A percentile compares a stretch with the other conserved stretches of the same genome.
Evolutionary conservation across 164 flowering plant species (phyloP).

Genomic region (Annona squamosa): DNA sequence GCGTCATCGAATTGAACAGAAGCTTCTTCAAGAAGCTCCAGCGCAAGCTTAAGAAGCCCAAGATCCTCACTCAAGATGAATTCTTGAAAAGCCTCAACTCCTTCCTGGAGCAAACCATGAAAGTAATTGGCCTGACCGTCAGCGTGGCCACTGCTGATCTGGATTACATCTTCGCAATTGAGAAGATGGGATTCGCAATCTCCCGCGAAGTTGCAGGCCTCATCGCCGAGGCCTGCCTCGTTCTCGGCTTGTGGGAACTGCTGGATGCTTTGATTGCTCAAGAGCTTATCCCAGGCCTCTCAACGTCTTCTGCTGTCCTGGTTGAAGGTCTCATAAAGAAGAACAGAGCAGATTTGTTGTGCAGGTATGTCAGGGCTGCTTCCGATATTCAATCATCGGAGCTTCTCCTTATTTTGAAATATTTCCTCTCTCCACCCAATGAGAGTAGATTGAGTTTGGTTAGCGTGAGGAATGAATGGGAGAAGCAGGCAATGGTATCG

Average conservation of each 20-base stretch:
- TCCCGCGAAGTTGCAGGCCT: conserved; percentile 42
- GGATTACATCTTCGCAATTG: conserved; percentile 29
- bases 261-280: conserved; percentile 46
- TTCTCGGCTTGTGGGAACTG: conserved; percentile 54
- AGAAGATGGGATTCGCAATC: conserved; percentile 44
- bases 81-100: conserved; percentile 34
- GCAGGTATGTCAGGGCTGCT: conserved; percentile 46
- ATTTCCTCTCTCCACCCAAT: conserved; percentile 43
- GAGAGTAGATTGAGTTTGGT: conserved; percentile 28
- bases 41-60: conserved; percentile 44
- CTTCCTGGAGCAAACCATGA: conserved; percentile 38
- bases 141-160: conserved; percentile 18
- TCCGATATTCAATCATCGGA: conserved; percentile 42
- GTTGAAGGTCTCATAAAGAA: conserved; percentile 34
- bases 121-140: conserved; percentile 23
- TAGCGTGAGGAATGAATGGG: conserved; percentile 64
- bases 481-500: conserved; percentile 48
- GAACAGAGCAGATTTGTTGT: conserved; percentile 48
- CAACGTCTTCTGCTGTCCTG: conserved; percentile 21
- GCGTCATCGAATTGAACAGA: conserved; percentile 29
- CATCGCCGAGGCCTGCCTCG: conserved; percentile 54
- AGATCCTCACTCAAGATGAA: conserved; percentile 23
- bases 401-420: conserved; percentile 48
- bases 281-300: conserved; percentile 31
- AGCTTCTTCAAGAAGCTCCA: conserved; percentile 36